Base-by-base conservation (phyloP, 1,139 yeast genomes). In the Hyphopichia pseudoburtonii region DNA sequence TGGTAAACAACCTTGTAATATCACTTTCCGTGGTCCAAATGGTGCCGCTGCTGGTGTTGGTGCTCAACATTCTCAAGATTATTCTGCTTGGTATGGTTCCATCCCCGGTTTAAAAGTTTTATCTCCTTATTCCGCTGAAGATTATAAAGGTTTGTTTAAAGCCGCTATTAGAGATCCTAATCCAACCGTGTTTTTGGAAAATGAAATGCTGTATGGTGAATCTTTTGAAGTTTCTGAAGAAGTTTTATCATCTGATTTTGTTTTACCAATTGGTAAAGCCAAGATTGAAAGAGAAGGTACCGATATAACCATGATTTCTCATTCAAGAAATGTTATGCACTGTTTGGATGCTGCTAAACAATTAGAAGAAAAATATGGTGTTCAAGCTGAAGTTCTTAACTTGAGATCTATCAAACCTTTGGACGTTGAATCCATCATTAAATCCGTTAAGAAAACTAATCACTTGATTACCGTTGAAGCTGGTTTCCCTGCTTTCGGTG, bases 1-100 rank as follows among this genome's bases (percentile, higher is more conserved):
- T 64, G 99, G 99, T 75, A 86, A 82, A 48, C 97, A 90, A 70
- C 90, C 90, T 45, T 90, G 97, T 76, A 90, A 87, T 69, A 87
- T 92, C 59, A 90, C 96, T 37, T 94, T 94, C 78, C 85, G 98
- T 71, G 98, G 98, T 57, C 97, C 98, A 46, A 94, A 94, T 68
- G 99, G 98, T 69, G 96, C 98, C 36, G 97, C 98, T 53, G 97
- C 97, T 34, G 97, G 98, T 78, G 98, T 92, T 54, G 99, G 81
- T 54, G 99, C 99, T 42, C 99, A 92, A 70, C 99, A 92, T 73
- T 92, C 98, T 30, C 99, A 92, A 73, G 95, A 89, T 70, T 92
- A 82, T 66, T 79, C 97, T 41, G 89, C 96, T 38, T 92, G 98
- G 98, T 92, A 94, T 71, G 97, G 97, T 51, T 76, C 95, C 39